Evolutionary conservation across 306 rosid species (phyloP), one percentile per base, ranked within the genome.

Genomic region (Prunus kanzakura): DNA sequence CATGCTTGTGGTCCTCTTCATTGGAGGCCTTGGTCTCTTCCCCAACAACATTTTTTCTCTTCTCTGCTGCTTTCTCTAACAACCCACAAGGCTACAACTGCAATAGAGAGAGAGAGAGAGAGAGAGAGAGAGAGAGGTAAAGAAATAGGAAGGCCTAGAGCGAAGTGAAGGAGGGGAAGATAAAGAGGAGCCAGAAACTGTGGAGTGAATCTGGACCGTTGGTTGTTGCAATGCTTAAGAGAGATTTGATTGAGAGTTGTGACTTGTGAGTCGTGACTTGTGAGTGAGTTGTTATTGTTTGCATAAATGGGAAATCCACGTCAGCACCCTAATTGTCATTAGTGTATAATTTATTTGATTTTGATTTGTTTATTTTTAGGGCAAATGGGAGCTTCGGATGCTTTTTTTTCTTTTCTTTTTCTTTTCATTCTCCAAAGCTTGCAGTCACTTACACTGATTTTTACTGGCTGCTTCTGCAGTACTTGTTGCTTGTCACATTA

Each of bases 1-100:
- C 91, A 89, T 20, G 85, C 99, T 95, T 8, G 96, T 85, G 12
- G 99, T 95, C 78, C 90, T 88, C 83, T 88, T 90, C 86, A 95
- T 86, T 6, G 96, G 88, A 71, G 88, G 89, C 71, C 97, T 89
- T 45, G 90, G 84, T 67, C 97, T 89, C 89, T 92, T 95, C 57
- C 97, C 97, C 67, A 95, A 74, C 89, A 86, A 13, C 98, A 88
- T 94, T 16, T 81, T 81, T 64, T 71, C 38, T 73, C 50, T 11
- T 38, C 69, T 22, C 35, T 35, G 9, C 55, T 41, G 3, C 0
- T 18, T 8, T 20, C 23, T 69, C 11, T 35, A 63, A 32, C 46
- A 30, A 63, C 12, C 13, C 9, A 63, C 23, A 69, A 69, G 29
- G 25, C 67, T 20, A 9, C 57, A 13, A 5, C 57, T 61, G 11